Evolutionary conservation across 2,329 filamentous ascomycete genomes (phyloP).

Genomic region (Aspergillus sp.): DNA sequence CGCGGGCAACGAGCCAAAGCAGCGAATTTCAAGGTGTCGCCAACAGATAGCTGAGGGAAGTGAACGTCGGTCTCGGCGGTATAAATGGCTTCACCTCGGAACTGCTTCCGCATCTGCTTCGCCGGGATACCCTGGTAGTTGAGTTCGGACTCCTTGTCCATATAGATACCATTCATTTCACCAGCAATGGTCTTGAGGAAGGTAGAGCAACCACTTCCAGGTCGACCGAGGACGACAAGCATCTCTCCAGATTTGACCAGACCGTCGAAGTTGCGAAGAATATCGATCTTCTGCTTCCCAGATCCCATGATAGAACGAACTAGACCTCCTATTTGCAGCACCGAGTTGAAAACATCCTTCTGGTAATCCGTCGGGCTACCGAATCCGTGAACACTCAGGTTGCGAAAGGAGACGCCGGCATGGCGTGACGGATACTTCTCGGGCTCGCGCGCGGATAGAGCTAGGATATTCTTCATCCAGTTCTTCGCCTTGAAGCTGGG

Average conservation of each 20-base stretch:
- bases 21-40: constrained; percentile 76
- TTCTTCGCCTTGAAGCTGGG: constrained; percentile 46
- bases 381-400: constrained; percentile 68
- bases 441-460: constrained; percentile 51
- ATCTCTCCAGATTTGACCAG: constrained; percentile 59
- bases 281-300: constrained; percentile 54
- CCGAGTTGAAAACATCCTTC: constrained; percentile 40
- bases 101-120: constrained; percentile 62
- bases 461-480: constrained; percentile 50
- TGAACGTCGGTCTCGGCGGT: constrained; percentile 82
- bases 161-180: constrained; percentile 76
- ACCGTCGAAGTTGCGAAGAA: constrained; percentile 65
- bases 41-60: constrained; percentile 75
- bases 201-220: constrained; percentile 68
- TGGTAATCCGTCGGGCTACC: constrained; percentile 70
- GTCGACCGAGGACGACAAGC: constrained; percentile 56
- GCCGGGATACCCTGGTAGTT: constrained; percentile 67
- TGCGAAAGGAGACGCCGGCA: constrained; percentile 64
- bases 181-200: constrained; percentile 82
- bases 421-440: constrained; percentile 54
- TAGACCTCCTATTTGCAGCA: constrained; percentile 36
- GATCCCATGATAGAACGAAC: constrained; percentile 33
- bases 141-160: constrained; percentile 69
- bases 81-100: constrained; percentile 84
- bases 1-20: constrained; percentile 61